A percentile compares a stretch with the other conserved stretches of the same genome.
Evolutionary conservation across 2,329 filamentous ascomycete species (phyloP).

Genomic region (Acephala macrosclerotiorum): DNA sequence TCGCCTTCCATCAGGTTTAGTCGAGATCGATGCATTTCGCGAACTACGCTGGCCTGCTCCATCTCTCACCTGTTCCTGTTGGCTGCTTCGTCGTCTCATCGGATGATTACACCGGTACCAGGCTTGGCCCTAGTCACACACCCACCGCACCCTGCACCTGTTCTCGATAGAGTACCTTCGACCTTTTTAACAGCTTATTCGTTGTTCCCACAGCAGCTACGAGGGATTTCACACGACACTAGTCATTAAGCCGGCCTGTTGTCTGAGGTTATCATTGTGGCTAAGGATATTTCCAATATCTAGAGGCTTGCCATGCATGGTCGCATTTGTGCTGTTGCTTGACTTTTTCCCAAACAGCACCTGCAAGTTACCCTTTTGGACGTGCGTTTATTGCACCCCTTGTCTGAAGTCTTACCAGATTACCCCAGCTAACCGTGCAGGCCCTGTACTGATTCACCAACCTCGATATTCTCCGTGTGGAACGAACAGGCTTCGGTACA

Average conservation of each 20-base stretch:
- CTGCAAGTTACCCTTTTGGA: conserved; percentile 24
- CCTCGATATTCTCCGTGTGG: conserved; percentile 33
- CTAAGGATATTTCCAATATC: conserved; percentile 31
- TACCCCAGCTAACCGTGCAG: conserved; percentile 37
- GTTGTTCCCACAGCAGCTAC: conserved; percentile 36
- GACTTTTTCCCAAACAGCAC: conserved; percentile 15
- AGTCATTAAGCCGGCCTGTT: conserved; percentile 39
- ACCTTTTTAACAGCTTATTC: conserved; percentile 39
- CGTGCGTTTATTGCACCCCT: conserved; percentile 29
- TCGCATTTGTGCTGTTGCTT: conserved; percentile 18
- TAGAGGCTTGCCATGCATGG: conserved; percentile 29
- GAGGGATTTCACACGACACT: conserved; percentile 34
- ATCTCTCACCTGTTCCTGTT: conserved; percentile 29
- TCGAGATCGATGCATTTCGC: conserved; percentile 40
- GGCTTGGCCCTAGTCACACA: conserved; percentile 39
- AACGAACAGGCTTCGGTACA: conserved; percentile 30
- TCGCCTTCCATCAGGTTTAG: conserved; percentile 37
- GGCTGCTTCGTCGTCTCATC: conserved; percentile 42
- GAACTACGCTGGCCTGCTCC: conserved; percentile 26
- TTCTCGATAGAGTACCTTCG: conserved; percentile 40
- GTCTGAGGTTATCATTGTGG: conserved; percentile 37
- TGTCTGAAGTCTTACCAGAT: conserved; percentile 32
- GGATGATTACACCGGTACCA: conserved; percentile 44
- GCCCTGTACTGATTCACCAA: conserved; percentile 36
- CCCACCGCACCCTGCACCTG: conserved; percentile 41